Base-by-base conservation (phyloP, 2,329 filamentous ascomycete species). In the Dothistroma pini region DNA sequence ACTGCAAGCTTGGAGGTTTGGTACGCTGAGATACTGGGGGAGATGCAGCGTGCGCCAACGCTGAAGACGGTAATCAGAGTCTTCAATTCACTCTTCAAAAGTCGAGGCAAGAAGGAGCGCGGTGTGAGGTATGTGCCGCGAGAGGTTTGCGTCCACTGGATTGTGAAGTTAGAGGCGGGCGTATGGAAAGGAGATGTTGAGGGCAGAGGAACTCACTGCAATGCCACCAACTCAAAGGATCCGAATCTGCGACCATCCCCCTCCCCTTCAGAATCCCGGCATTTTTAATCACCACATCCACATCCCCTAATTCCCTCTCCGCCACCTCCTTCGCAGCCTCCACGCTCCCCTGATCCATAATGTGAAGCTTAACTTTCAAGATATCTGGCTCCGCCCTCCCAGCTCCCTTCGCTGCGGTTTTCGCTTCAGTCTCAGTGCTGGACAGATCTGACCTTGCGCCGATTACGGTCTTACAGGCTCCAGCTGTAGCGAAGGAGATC, bases 401-500 rank as follows among this genome's bases (percentile, higher is more conserved):
- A 0, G 75, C 75, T 0, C 75, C 76, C 10, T 71, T 65, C 12
- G 72, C 70, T 2, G 80, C 77, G 2, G 66, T 58, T 11, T 68
- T 67, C 16, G 83, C 66, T 0, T 74, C 71, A 7, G 59, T 47
- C 34, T 71, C 71, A 0, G 79, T 71, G 1, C 73, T 71, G 9
- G 74, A 66, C 1, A 83, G 74, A 25, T 74, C 66, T 4, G 79
- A 82, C 22, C 85, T 80, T 0, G 83, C 84, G 7, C 75, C 79
- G 21, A 87, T 74, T 16, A 80, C 80, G 59, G 88, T 83, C 31
- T 74, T 70, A 0, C 79, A 76, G 32, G 79, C 81, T 4, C 81
- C 81, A 4, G 84, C 83, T 65, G 75, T 75, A 21, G 84, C 84
- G 66, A 80, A 87, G 10, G 82, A 80, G n/a, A 83, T 68, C 0